Conservation (phyloP, 495 filamentous ascomycete genomes). For the Halenospora varia region DNA sequence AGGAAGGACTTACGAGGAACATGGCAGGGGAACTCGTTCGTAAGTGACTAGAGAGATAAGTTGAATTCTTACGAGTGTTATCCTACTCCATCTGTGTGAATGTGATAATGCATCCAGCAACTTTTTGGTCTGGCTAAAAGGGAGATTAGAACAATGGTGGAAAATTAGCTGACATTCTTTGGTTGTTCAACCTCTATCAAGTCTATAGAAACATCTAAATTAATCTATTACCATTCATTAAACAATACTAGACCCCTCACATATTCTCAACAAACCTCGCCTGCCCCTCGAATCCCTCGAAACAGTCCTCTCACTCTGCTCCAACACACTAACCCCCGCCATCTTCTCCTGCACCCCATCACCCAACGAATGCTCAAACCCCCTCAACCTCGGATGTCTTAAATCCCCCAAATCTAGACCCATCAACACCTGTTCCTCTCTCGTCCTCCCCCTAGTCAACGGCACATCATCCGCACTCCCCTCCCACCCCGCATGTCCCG, state of each 20-base stretch:
- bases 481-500: constrained; percentile 10
- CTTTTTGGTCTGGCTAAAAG: not conserved
- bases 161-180: not conserved
- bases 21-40: too few species aligned
- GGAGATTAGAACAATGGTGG: not conserved
- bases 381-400: not conserved
- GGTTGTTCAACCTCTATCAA: not conserved
- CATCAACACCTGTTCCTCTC: not conserved
- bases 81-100: too few species aligned
- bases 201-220: not conserved
- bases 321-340: not conserved
- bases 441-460: not conserved
- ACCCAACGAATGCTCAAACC: not conserved
- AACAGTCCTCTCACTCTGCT: not conserved
- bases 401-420: not conserved
- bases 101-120: too few species aligned
- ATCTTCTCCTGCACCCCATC: not conserved
- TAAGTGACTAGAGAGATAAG: too few species aligned
- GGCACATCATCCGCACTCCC: constrained; percentile 7
- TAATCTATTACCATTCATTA: not conserved
- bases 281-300: not conserved
- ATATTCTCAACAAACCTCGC: not conserved
- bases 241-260: not conserved
- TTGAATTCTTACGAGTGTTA: too few species aligned
- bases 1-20: too few species aligned